phyloP scores from a whole-genome alignment of 768 basidiomycete genomes.

The Suillus occidentalis region DNA sequence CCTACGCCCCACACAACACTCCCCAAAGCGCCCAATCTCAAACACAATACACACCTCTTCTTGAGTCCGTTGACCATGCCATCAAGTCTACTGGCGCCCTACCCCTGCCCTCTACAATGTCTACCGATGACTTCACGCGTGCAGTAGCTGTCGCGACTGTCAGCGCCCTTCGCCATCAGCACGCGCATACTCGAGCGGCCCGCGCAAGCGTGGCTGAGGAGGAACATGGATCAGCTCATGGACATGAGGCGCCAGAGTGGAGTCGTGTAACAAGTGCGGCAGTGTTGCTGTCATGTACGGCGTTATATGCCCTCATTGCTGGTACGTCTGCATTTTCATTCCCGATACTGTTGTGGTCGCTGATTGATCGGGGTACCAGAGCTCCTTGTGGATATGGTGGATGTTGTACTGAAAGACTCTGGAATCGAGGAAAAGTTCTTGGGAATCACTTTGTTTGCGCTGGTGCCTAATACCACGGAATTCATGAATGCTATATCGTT shows the following conservation, averaged over 20 bases:
- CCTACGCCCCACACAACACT: slow-evolving; percentile 46
- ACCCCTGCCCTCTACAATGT: slow-evolving; percentile 63
- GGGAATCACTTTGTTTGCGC: slow-evolving; percentile 92
- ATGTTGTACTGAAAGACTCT: slow-evolving; percentile 85
- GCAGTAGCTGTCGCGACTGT: slow-evolving; percentile 95
- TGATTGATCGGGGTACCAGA: slow-evolving; percentile 46
- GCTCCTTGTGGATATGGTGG: slow-evolving; percentile 91
- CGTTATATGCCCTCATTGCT: slow-evolving; percentile 92
- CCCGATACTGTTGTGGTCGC: neutral
- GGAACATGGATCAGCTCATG: slow-evolving; percentile 60
- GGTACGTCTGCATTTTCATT: slow-evolving; percentile 50
- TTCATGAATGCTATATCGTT: slow-evolving; percentile 99
- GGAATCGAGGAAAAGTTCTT: slow-evolving; percentile 98
- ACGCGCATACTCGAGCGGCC: slow-evolving; percentile 50
- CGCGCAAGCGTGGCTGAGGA: slow-evolving; percentile 38
- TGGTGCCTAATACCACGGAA: slow-evolving; percentile 98
- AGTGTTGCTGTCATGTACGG: slow-evolving; percentile 86
- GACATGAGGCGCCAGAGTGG: slow-evolving; percentile 97
- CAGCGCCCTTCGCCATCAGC: slow-evolving; percentile 82
- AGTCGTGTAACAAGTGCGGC: slow-evolving; percentile 87
- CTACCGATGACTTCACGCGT: slow-evolving; percentile 86
- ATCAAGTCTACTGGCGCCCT: slow-evolving; percentile 57
- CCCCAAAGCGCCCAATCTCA: slow-evolving; percentile 28
- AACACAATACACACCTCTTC: slow-evolving; percentile 52
- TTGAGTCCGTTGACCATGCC: slow-evolving; percentile 78